A percentile compares a stretch with the other conserved stretches of the same genome.
Evolutionary conservation across 495 filamentous ascomycete genomes (phyloP).

Genomic region (Opeltia flavorubescens): DNA sequence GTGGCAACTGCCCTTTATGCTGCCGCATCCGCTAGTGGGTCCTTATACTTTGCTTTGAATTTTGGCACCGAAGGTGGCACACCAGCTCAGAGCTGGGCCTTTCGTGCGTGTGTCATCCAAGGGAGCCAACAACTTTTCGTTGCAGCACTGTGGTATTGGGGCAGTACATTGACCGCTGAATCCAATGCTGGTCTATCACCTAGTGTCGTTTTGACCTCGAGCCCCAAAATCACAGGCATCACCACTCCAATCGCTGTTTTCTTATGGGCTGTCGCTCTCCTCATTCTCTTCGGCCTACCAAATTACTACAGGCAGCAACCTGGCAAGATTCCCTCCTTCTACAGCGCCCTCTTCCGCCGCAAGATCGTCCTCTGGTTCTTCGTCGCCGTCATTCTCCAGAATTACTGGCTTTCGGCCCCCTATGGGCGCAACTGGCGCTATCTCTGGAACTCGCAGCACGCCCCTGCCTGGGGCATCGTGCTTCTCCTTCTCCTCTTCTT

Average conservation of each 20-base stretch:
- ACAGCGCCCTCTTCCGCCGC: conserved; percentile 38
- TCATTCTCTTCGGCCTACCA: conserved; percentile 43
- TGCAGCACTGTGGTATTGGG: conserved; percentile 53
- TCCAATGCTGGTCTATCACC: conserved; percentile 15
- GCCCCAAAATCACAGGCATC: conserved; percentile 27
- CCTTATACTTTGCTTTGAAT: conserved; percentile 51
- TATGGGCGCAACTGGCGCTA: conserved; percentile 52
- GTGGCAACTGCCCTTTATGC: conserved; percentile 48
- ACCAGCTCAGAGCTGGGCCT: conserved; percentile 48
- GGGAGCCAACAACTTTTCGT: conserved; percentile 53
- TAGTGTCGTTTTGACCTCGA: conserved; percentile 18
- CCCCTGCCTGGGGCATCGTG: conserved; percentile 37
- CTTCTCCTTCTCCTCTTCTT: conserved; percentile 45
- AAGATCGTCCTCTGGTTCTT: conserved; percentile 43
- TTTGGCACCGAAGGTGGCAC: conserved; percentile 47
- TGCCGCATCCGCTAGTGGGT: conserved; percentile 42
- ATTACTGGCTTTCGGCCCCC: conserved; percentile 47
- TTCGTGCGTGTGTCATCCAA: conserved; percentile 47
- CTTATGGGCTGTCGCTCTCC: conserved; percentile 35
- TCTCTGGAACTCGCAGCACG: conserved; percentile 39
- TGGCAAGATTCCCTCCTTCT: conserved; percentile 50
- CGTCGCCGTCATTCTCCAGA: conserved; percentile 48
- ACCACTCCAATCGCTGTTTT: conserved; percentile 35
- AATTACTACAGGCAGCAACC: conserved; percentile 54
- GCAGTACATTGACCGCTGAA: conserved; percentile 26